Evolutionary conservation across 345 rosid species (phyloP).

Genomic region (Citrus australasica): DNA sequence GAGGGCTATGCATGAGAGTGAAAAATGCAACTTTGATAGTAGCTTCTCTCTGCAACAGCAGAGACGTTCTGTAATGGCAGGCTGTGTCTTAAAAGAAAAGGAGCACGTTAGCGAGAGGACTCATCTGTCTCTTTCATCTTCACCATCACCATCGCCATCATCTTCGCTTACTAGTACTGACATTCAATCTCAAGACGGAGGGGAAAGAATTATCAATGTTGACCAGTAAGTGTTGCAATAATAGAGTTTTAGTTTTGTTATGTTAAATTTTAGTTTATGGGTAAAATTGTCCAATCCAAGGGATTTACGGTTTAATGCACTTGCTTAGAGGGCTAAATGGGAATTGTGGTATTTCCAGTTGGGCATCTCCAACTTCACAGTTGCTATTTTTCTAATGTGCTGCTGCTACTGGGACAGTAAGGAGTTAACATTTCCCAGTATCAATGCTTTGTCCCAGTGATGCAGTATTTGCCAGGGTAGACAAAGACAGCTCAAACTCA

Average conservation of each 20-base stretch:
- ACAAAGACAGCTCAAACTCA: slow-evolving; percentile 19
- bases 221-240: slow-evolving; percentile 53
- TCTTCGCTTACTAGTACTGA: neutral
- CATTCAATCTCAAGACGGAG: slow-evolving; percentile 27
- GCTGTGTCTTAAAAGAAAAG: neutral
- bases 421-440: slow-evolving; percentile 4
- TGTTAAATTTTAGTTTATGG: neutral
- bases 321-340: neutral
- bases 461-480: slow-evolving; percentile 15
- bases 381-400: neutral
- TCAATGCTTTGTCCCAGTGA: neutral
- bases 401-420: neutral
- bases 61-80: slow-evolving; percentile 5
- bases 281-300: neutral
- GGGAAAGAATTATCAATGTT: slow-evolving; percentile 47
- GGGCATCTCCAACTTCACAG: no score
- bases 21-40: slow-evolving; percentile 1
- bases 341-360: neutral
- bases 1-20: slow-evolving; percentile 30
- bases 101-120: slow-evolving; percentile 1
- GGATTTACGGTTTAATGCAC: neutral
- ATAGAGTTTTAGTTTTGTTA: neutral
- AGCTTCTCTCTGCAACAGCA: slow-evolving; percentile 13
- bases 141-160: neutral
- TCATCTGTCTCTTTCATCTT: slow-evolving; percentile 17